Conservation (phyloP, 176 grass and related monocot species). For the Tuctoria greenei region DNA sequence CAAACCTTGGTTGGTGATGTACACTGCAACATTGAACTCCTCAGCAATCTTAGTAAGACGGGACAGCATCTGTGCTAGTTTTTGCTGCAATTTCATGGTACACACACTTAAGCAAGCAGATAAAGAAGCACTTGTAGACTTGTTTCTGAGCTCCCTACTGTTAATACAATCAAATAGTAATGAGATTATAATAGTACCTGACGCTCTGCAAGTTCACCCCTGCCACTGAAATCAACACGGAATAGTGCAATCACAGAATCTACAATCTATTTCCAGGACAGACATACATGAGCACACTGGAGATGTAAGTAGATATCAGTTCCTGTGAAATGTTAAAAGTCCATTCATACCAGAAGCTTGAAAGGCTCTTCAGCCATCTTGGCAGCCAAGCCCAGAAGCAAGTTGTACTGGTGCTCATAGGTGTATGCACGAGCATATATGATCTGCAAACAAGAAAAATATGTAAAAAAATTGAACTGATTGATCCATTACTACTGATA, state of each 20-base stretch:
- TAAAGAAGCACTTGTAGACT: constrained; percentile 2
- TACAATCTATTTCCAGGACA: constrained; percentile 60
- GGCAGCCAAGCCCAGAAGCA: constrained; percentile 83
- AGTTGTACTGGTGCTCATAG: constrained; percentile 86
- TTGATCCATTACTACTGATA: neutral
- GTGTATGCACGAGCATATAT: constrained; percentile 98
- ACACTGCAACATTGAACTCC: constrained; percentile 95
- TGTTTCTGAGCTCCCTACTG: neutral
- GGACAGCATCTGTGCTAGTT: constrained; percentile 87
- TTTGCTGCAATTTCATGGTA: constrained; percentile 64
- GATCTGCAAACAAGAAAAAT: constrained; percentile 51
- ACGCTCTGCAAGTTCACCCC: constrained; percentile 79
- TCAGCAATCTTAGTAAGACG: constrained; percentile 87
- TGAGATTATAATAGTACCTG: constrained; percentile 44
- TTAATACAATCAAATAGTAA: neutral
- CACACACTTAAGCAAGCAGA: constrained; percentile 29
- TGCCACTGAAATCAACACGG: constrained; percentile 81
- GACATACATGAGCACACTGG: constrained; percentile 32
- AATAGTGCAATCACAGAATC: constrained; percentile 87
- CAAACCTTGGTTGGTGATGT: constrained; percentile 92
- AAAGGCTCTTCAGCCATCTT: constrained; percentile 97
- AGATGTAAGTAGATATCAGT: neutral
- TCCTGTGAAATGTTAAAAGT: neutral
- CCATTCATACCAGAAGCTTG: constrained; percentile 55
- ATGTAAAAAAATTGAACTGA: constrained; percentile 5